Conservation (phyloP, 2,329 filamentous ascomycete genomes). For the Ascochyta koolunga region DNA sequence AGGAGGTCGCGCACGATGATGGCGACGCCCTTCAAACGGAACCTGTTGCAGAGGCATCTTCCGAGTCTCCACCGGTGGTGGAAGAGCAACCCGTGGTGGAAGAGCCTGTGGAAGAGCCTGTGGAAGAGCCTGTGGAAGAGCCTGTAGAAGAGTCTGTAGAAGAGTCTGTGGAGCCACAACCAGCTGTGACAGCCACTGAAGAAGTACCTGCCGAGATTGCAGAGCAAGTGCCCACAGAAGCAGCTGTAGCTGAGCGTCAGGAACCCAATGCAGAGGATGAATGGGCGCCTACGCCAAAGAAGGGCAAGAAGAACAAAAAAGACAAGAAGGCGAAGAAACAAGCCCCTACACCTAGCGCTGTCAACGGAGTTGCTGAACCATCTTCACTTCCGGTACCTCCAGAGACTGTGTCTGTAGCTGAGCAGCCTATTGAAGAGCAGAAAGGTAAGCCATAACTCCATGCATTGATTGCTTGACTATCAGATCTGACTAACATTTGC, state of each 20-base stretch:
- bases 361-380: background rate
- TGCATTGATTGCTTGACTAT: background rate
- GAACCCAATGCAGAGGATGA: conserved; percentile 1
- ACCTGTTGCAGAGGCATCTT: background rate
- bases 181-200: background rate
- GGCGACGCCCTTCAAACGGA: background rate
- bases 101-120: background rate
- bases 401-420: background rate
- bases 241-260: background rate
- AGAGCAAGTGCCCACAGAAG: background rate
- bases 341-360: background rate
- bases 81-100: background rate
- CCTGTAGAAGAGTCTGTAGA: no score
- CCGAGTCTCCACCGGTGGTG: background rate
- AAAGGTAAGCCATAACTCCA: background rate
- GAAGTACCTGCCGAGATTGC: background rate
- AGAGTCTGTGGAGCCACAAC: background rate
- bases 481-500: background rate
- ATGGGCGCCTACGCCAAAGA: conserved; percentile 6
- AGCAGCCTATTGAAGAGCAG: conserved; percentile 5
- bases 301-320: conserved; percentile 13
- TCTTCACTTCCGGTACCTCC: background rate
- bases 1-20: background rate
- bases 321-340: conserved; percentile 14
- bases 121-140: background rate